These are phyloP conservation scores for Aurantiochytrium sp. DNA, from an alignment of 108 stramenopile genomes.

Conservation along the genomic window DNA sequence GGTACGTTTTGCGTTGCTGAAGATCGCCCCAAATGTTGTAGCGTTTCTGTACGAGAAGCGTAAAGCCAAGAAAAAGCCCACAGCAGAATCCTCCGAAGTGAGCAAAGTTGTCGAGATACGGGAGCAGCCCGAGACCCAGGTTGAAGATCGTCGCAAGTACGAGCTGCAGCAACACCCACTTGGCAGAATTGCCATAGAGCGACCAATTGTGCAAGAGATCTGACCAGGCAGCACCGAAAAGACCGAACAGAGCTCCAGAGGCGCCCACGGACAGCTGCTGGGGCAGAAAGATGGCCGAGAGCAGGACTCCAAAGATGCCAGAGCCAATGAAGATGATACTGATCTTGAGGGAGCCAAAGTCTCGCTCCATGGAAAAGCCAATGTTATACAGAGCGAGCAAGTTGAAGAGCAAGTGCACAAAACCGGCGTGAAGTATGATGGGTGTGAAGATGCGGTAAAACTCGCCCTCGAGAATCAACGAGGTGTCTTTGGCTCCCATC, in stretches of 20 bases:
- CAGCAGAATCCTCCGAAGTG: constrained; percentile 73
- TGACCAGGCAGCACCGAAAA: constrained; percentile 74
- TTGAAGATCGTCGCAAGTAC: constrained; percentile 70
- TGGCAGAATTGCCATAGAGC: constrained; percentile 52
- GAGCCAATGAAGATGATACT: constrained; percentile 66
- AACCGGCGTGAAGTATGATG: constrained; percentile 83
- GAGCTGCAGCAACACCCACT: constrained; percentile 47
- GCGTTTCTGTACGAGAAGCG: background rate
- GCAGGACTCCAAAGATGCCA: constrained; percentile 73
- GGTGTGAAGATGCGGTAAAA: constrained; percentile 76
- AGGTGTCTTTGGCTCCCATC: constrained; percentile 71
- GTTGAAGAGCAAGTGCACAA: constrained; percentile 86
- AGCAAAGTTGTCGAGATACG: constrained; percentile 71
- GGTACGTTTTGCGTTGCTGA: background rate
- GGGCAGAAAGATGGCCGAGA: constrained; percentile 79
- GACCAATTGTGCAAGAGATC: constrained; percentile 83
- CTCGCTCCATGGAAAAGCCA: constrained; percentile 74
- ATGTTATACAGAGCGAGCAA: constrained; percentile 76
- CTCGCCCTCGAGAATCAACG: constrained; percentile 71
- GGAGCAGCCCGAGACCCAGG: background rate
- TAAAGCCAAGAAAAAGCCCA: constrained; percentile 36
- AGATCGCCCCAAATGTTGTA: background rate
- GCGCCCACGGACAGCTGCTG: constrained; percentile 80
- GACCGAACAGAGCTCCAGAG: constrained; percentile 81
- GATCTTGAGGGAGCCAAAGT: constrained; percentile 64